Evolutionary conservation across 176 grass and related monocot genomes (phyloP).

Genomic region (Rhynchospora tenuis): DNA sequence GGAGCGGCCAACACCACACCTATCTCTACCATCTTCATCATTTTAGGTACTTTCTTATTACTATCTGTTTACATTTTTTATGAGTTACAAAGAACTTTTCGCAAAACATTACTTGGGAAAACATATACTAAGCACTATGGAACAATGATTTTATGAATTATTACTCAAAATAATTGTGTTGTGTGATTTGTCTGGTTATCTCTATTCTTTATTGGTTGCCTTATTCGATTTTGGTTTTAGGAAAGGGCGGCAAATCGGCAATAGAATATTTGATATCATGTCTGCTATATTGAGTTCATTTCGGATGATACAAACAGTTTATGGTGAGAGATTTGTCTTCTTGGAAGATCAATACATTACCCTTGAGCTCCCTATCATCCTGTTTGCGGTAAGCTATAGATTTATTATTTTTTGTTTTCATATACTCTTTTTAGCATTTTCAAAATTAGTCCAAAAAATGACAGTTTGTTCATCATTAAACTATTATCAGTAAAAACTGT

Average conservation of each 20-base stretch:
- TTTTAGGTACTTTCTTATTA: too few species aligned
- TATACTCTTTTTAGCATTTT: too few species aligned
- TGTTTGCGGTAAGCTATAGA: slow-evolving; percentile 10
- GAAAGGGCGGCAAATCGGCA: slow-evolving; percentile 33
- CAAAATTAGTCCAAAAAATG: neutral
- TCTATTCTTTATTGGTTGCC: neutral
- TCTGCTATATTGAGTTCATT: slow-evolving; percentile 27
- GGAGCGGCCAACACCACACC: too few species aligned
- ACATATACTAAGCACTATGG: too few species aligned
- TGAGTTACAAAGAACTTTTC: too few species aligned
- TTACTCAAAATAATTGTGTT: neutral
- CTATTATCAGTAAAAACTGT: too few species aligned
- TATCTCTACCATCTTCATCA: too few species aligned
- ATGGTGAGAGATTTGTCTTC: slow-evolving; percentile 26
- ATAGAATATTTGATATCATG: slow-evolving; percentile 29
- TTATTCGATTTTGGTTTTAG: too few species aligned
- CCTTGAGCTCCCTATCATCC: slow-evolving; percentile 16
- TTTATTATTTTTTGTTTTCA: neutral
- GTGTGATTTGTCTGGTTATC: neutral
- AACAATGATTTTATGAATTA: neutral
- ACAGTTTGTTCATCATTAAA: neutral
- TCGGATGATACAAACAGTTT: slow-evolving; percentile 5
- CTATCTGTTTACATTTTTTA: too few species aligned
- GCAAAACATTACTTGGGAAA: too few species aligned
- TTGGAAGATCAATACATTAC: slow-evolving; percentile 20